A percentile compares a stretch with the other conserved stretches of the same genome.
These are phyloP conservation scores for Astrothelium subdiscretum DNA, from an alignment of 495 filamentous ascomycete species.

Conservation along the genomic window DNA sequence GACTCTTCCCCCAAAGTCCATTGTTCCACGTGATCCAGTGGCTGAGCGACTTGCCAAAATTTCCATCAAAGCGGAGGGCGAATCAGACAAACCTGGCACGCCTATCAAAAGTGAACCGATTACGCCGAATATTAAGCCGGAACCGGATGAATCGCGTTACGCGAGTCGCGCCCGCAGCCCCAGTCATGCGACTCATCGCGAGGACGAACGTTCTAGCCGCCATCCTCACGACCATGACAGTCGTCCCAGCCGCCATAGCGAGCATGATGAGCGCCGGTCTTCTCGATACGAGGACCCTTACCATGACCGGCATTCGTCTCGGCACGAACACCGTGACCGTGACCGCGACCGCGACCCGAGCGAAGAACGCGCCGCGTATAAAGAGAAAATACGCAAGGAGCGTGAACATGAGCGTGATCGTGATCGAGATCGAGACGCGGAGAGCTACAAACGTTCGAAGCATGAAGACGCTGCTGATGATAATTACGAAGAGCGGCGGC, in stretches of 20 bases:
- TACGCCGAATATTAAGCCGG: background rate
- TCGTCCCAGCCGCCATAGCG: constrained; percentile 43
- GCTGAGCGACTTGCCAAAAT: constrained; percentile 19
- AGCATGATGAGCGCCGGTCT: constrained; percentile 18
- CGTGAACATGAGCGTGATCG: constrained; percentile 9
- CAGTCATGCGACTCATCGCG: constrained; percentile 1
- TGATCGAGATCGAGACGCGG: constrained; percentile 6
- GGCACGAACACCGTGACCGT: background rate
- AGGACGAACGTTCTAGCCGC: constrained; percentile 5
- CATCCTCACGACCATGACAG: constrained; percentile 8
- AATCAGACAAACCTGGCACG: constrained; percentile 10
- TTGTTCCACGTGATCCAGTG: constrained; percentile 24
- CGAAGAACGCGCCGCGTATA: constrained; percentile 17
- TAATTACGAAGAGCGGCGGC: background rate
- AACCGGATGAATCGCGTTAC: constrained; percentile 10
- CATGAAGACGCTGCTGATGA: constrained; percentile 4
- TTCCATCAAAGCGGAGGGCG: constrained; percentile 10
- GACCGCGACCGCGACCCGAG: constrained; percentile 11
- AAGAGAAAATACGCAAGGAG: constrained; percentile 7
- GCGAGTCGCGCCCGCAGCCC: constrained; percentile 5
- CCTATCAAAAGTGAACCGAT: background rate
- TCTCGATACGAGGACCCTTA: background rate
- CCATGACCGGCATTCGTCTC: constrained; percentile 4
- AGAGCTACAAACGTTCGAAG: background rate
- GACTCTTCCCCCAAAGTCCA: constrained; percentile 22